A percentile compares a stretch with the other conserved stretches of the same genome.
Evolutionary conservation across 2,329 filamentous ascomycete species (phyloP).

Genomic region (Talaromyces sp.): DNA sequence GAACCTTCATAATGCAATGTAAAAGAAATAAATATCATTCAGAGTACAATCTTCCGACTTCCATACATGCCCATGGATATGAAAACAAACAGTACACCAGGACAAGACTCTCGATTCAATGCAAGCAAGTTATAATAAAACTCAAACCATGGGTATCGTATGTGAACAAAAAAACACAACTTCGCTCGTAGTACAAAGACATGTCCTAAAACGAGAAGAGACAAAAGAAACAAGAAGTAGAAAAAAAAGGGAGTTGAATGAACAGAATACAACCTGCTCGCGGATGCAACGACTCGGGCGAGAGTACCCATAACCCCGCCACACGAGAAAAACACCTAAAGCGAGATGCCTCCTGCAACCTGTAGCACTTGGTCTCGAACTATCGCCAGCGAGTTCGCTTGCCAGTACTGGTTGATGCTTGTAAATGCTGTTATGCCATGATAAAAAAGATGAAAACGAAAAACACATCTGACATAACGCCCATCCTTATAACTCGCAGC

Average conservation of each 20-base stretch:
- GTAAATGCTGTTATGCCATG: constrained; percentile 6
- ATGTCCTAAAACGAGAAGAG: constrained; percentile 2
- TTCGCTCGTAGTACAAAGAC: neutral
- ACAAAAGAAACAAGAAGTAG: constrained; percentile 7
- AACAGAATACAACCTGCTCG: neutral
- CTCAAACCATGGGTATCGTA: neutral
- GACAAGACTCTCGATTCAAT: neutral
- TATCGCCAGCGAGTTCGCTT: constrained; percentile 1
- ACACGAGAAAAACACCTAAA: constrained; percentile 4
- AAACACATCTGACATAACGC: constrained; percentile 10
- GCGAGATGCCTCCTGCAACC: neutral
- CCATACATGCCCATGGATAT: neutral
- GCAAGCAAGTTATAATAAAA: neutral
- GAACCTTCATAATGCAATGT: neutral
- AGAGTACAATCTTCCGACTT: neutral
- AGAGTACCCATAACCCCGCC: constrained; percentile 9
- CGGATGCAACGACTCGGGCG: constrained; percentile 5
- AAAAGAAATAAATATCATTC: neutral
- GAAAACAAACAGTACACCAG: neutral
- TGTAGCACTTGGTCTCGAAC: neutral
- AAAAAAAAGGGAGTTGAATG: constrained; percentile 1
- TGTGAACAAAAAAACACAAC: neutral
- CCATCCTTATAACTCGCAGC: constrained; percentile 10
- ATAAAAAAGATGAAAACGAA: constrained; percentile 7
- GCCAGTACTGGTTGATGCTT: constrained; percentile 7